Conservation (phyloP, 148 eudicot species). For the Silene latifolia region DNA sequence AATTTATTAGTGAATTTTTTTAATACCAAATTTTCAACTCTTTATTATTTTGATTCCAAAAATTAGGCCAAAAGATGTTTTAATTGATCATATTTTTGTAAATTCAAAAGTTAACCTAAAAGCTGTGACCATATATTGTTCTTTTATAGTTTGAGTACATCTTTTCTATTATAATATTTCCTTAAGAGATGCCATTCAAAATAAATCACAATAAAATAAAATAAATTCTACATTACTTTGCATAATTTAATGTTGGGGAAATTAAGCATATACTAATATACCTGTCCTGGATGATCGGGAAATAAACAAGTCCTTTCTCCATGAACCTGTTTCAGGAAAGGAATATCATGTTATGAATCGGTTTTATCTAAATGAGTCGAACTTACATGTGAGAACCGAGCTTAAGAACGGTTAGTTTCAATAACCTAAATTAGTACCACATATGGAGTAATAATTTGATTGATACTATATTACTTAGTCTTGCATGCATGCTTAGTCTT, state of each 20-base stretch:
- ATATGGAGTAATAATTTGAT: too few relatives aligned
- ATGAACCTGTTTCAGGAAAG: conserved; percentile 26
- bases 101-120: conserved; percentile 27
- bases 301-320: conserved; percentile 47
- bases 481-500: too few relatives aligned
- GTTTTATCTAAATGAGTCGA: background rate
- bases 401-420: too few relatives aligned
- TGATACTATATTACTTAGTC: too few relatives aligned
- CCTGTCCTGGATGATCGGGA: conserved; percentile 47
- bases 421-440: too few relatives aligned
- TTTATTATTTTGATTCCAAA: conserved; percentile 22
- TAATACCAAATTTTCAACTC: conserved; percentile 12
- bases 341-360: background rate
- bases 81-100: conserved; percentile 7
- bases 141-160: conserved; percentile 19
- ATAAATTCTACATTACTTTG: background rate
- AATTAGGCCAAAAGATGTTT: conserved; percentile 25
- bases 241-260: background rate
- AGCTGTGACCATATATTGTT: conserved; percentile 29
- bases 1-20: conserved; percentile 4
- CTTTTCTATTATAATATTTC: conserved; percentile 30
- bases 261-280: conserved; percentile 40
- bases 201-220: background rate
- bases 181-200: conserved; percentile 23
- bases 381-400: background rate